phyloP scores from a whole-genome alignment of 768 basidiomycete species.

The Kwoniella europaea region DNA sequence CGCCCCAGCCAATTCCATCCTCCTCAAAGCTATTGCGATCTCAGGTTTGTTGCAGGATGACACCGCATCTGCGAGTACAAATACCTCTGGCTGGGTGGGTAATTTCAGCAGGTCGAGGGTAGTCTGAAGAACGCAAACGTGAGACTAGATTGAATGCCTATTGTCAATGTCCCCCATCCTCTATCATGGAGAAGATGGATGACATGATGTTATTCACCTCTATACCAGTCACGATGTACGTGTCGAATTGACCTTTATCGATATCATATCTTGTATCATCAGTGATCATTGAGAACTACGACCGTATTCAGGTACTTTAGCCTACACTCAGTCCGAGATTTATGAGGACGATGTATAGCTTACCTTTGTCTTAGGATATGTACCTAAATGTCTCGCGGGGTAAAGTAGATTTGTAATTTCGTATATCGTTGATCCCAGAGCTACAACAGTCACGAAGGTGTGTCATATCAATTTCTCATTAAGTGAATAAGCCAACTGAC shows the following conservation, averaged over 20 bases:
- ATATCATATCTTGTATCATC: conserved; percentile 68
- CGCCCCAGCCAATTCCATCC: conserved; percentile 64
- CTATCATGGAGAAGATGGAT: not conserved
- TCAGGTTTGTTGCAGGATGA: conserved; percentile 81
- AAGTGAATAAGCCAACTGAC: not conserved
- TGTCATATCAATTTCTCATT: too few species aligned
- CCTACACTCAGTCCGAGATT: not conserved
- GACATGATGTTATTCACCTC: conserved; percentile 65
- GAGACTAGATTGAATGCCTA: conserved; percentile 64
- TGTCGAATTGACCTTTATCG: conserved; percentile 62
- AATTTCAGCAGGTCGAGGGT: conserved; percentile 66
- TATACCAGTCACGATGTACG: conserved; percentile 80
- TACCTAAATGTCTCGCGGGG: conserved; percentile 38
- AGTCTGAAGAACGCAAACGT: conserved; percentile 87
- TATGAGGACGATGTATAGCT: not conserved
- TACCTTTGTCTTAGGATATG: conserved; percentile 68
- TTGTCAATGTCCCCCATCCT: too few species aligned
- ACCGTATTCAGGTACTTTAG: not conserved
- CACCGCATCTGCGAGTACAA: conserved; percentile 81
- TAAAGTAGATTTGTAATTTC: conserved; percentile 63
- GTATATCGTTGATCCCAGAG: conserved; percentile 71
- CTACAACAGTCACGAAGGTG: conserved; percentile 56
- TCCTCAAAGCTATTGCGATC: conserved; percentile 71
- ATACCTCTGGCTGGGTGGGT: conserved; percentile 60
- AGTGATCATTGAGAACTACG: conserved; percentile 79